These are phyloP conservation scores for Dactylonectria estremocensis DNA, from an alignment of 2,329 filamentous ascomycete species.

Conservation along the genomic window DNA sequence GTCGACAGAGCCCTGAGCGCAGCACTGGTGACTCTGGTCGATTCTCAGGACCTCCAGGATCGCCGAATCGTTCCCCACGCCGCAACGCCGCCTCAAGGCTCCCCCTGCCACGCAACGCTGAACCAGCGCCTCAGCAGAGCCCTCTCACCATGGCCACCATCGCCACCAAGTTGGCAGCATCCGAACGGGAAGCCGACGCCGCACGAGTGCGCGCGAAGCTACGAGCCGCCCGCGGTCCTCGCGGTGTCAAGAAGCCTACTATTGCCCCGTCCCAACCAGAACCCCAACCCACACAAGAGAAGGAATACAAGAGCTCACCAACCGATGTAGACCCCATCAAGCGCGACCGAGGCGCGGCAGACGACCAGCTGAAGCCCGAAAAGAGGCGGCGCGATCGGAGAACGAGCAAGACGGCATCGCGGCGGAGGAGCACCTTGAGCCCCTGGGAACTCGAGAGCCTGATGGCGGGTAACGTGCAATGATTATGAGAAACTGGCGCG, in stretches of 20 bases:
- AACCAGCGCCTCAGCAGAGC: conserved; percentile 65
- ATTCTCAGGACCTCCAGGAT: conserved; percentile 35
- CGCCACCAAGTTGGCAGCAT: conserved; percentile 74
- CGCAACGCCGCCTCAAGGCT: conserved; percentile 41
- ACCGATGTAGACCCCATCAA: conserved; percentile 56
- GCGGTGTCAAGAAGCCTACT: conserved; percentile 52
- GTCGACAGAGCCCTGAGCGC: conserved; percentile 38
- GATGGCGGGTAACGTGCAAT: conserved; percentile 66
- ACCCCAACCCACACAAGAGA: conserved; percentile 20
- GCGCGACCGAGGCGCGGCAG: conserved; percentile 45
- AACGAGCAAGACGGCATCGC: conserved; percentile 69
- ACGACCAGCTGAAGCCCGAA: conserved; percentile 48
- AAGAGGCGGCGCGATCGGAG: conserved; percentile 68
- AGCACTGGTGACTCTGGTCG: conserved; percentile 29
- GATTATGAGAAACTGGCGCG: conserved; percentile 21
- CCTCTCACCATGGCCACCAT: conserved; percentile 75
- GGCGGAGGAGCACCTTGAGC: conserved; percentile 82
- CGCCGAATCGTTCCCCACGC: conserved; percentile 39
- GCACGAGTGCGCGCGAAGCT: conserved; percentile 75
- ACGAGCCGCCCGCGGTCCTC: conserved; percentile 64
- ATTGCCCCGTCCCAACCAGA: conserved; percentile 42
- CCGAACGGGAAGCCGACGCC: conserved; percentile 75
- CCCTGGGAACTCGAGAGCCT: conserved; percentile 81
- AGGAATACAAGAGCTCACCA: conserved; percentile 25
- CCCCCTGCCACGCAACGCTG: conserved; percentile 54